Conservation (phyloP, 2,329 filamentous ascomycete genomes). For the Penicillium verrucosum region DNA sequence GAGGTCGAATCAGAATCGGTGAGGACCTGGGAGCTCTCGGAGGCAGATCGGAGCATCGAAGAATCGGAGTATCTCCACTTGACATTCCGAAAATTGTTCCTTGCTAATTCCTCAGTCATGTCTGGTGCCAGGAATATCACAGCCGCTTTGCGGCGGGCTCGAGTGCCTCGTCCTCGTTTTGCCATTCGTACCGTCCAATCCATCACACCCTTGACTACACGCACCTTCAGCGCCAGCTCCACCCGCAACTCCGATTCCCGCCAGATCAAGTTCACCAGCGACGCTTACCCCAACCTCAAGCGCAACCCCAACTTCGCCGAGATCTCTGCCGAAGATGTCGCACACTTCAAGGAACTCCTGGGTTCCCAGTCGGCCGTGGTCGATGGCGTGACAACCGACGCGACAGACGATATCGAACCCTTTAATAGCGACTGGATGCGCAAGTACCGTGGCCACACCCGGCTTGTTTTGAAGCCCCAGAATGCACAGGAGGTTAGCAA, state of each 20-base stretch:
- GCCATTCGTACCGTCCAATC: slow-evolving; percentile 23
- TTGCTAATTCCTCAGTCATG: slow-evolving; percentile 20
- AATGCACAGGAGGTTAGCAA: slow-evolving; percentile 85
- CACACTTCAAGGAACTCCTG: slow-evolving; percentile 76
- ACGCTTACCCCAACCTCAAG: slow-evolving; percentile 75
- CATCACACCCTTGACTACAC: slow-evolving; percentile 18
- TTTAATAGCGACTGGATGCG: slow-evolving; percentile 99
- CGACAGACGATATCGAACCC: slow-evolving; percentile 75
- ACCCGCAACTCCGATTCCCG: slow-evolving; percentile 27
- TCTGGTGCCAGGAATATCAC: slow-evolving; percentile 32
- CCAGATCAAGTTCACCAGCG: slow-evolving; percentile 71
- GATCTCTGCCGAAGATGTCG: slow-evolving; percentile 75
- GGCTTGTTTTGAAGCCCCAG: slow-evolving; percentile 80
- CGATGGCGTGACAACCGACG: slow-evolving; percentile 74
- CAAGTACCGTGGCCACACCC: slow-evolving; percentile 90
- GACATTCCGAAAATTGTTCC: slow-evolving; percentile 18
- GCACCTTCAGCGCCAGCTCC: slow-evolving; percentile 33
- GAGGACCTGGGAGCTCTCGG: slow-evolving; percentile 6
- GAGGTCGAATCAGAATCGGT: slow-evolving; percentile 3
- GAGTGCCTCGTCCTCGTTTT: slow-evolving; percentile 29
- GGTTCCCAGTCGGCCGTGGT: slow-evolving; percentile 76
- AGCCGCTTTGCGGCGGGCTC: slow-evolving; percentile 32
- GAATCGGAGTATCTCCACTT: slow-evolving; percentile 18
- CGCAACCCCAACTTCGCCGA: slow-evolving; percentile 68
- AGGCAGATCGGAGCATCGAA: slow-evolving; percentile 16